A percentile compares a stretch with the other conserved stretches of the same genome.
phyloP scores from a whole-genome alignment of 2,329 filamentous ascomycete species.

The Pestalotiopsis sp. region DNA sequence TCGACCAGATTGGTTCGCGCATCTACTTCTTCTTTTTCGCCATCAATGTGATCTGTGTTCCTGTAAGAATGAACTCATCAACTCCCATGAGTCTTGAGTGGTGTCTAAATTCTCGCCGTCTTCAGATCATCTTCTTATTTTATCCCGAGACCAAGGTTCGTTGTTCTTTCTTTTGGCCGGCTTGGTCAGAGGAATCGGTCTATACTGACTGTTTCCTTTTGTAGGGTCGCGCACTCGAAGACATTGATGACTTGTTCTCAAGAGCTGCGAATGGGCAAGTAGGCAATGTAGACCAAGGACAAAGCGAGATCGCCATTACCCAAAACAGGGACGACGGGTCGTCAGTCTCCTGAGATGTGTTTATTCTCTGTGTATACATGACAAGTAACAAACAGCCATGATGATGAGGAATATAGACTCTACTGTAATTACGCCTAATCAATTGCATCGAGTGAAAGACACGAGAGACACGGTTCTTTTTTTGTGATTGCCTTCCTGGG shows the following conservation, averaged over 20 bases:
- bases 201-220: neutral
- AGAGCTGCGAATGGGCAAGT: neutral
- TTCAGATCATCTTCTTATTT: constrained; percentile 38
- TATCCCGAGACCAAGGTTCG: constrained; percentile 45
- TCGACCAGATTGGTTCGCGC: constrained; percentile 47
- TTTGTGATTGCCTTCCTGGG: neutral
- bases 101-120: no score
- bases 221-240: constrained; percentile 37
- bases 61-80: constrained; percentile 28
- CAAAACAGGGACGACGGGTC: neutral
- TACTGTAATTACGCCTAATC: neutral
- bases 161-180: neutral
- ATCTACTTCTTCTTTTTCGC: constrained; percentile 61
- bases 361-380: neutral
- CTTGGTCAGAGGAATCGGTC: neutral
- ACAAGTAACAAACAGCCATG: neutral
- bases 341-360: neutral
- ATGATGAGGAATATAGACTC: neutral
- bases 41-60: constrained; percentile 48
- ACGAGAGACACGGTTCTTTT: neutral
- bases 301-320: neutral
- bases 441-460: neutral
- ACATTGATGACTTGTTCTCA: constrained; percentile 44
- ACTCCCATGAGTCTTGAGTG: neutral
- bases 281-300: neutral